Conservation (phyloP, 768 basidiomycete genomes). For the Asterophora parasitica region DNA sequence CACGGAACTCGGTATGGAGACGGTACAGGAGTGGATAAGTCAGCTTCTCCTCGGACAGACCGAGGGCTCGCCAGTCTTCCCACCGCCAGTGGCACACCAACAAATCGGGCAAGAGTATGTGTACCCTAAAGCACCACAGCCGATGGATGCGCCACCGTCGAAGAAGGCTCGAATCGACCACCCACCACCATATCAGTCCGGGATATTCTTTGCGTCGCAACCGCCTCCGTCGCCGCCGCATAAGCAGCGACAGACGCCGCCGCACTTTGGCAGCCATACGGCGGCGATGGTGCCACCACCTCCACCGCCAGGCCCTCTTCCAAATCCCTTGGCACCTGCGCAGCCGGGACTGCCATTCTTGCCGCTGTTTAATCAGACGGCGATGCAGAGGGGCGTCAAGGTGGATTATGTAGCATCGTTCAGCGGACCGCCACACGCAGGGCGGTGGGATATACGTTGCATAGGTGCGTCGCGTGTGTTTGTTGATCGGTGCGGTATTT, state of each 20-base stretch:
- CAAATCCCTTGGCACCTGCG: constrained; percentile 62
- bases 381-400: constrained; percentile 56
- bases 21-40: constrained; percentile 55
- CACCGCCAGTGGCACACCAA: not conserved
- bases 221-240: constrained; percentile 23
- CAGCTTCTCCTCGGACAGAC: constrained; percentile 25
- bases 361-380: constrained; percentile 71
- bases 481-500: constrained; percentile 5
- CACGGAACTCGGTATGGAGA: constrained; percentile 44
- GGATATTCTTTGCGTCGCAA: constrained; percentile 32
- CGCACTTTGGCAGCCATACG: constrained; percentile 5
- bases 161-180: constrained; percentile 41
- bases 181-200: constrained; percentile 19
- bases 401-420: constrained; percentile 60
- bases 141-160: constrained; percentile 27
- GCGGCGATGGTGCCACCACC: no score
- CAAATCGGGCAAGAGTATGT: no score
- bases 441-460: constrained; percentile 63
- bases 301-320: constrained; percentile 11
- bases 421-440: constrained; percentile 63
- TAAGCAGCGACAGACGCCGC: constrained; percentile 13
- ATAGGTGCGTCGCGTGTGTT: constrained; percentile 45
- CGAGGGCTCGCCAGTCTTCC: constrained; percentile 3
- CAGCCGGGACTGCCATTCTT: constrained; percentile 61
- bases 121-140: constrained; percentile 4